Evolutionary conservation across 352 stramenopile genomes (phyloP).

Genomic region (Pythium monospermum): DNA sequence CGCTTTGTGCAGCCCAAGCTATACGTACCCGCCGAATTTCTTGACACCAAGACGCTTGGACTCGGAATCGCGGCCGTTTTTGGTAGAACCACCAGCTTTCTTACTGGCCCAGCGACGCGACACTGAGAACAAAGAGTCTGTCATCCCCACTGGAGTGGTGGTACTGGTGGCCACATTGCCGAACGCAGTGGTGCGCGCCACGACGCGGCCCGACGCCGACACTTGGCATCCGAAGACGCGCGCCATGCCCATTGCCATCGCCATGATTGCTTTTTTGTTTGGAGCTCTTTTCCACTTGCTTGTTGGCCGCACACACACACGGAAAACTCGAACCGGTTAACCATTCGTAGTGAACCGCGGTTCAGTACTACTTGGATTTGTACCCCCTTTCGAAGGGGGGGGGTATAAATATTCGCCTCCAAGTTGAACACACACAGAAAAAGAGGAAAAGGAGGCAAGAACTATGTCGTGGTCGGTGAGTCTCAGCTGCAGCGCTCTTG

Average conservation of each 20-base stretch:
- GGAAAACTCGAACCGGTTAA: too few species aligned
- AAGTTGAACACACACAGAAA: too few species aligned
- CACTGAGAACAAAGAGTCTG: constrained; percentile 43
- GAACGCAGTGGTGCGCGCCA: constrained; percentile 7
- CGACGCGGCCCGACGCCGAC: constrained; percentile 11
- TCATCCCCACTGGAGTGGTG: constrained; percentile 19
- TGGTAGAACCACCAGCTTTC: constrained; percentile 96
- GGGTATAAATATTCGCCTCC: too few species aligned
- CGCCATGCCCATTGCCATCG: constrained; percentile 71
- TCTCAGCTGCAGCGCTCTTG: too few species aligned
- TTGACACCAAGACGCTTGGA: constrained; percentile 97
- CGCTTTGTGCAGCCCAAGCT: background rate
- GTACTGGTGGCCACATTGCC: constrained; percentile 7
- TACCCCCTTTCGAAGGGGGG: too few species aligned
- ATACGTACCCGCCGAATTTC: constrained; percentile 89
- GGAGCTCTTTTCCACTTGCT: background rate
- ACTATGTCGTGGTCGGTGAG: too few species aligned
- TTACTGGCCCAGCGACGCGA: constrained; percentile 89
- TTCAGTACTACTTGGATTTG: too few species aligned
- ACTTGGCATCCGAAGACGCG: constrained; percentile 51
- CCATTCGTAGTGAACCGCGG: too few species aligned
- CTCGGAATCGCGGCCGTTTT: constrained; percentile 96
- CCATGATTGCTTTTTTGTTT: constrained; percentile 29
- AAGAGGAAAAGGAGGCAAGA: too few species aligned
- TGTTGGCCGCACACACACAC: background rate